phyloP scores from a whole-genome alignment of 208 protist genomes.

The Blechomonas ayalai region DNA sequence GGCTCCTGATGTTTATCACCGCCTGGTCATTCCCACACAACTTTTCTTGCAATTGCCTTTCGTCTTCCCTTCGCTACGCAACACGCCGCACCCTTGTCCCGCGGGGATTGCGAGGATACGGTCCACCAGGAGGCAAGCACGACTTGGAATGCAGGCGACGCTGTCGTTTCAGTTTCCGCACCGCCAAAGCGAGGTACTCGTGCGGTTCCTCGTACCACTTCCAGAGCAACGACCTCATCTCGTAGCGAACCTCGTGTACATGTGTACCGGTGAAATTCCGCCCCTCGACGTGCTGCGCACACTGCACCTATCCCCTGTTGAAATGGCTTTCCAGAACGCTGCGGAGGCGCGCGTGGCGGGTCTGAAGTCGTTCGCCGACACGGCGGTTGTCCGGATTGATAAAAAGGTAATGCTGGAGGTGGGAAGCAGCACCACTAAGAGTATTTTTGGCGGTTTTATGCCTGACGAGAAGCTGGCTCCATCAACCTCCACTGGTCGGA shows the following conservation, averaged over 20 bases:
- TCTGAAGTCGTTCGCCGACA: conserved; percentile 44
- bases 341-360: conserved; percentile 21
- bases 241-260: conserved; percentile 59
- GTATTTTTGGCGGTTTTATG: conserved; percentile 72
- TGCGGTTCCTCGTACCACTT: conserved; percentile 34
- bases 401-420: conserved; percentile 53
- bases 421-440: conserved; percentile 74
- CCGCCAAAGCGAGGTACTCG: conserved; percentile 17
- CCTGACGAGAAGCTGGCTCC: conserved; percentile 29
- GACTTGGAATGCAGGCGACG: conserved; percentile 44
- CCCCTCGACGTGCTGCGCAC: conserved; percentile 19
- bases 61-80: too few relatives aligned
- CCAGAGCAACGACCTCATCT: conserved; percentile 43
- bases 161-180: conserved; percentile 66
- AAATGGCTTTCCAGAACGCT: conserved; percentile 9
- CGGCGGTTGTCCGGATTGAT: conserved; percentile 58
- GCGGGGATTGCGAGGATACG: too few relatives aligned
- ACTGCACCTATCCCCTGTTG: conserved; percentile 7
- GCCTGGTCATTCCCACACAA: too few relatives aligned
- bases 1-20: too few relatives aligned
- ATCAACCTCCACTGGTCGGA: conserved; percentile 1
- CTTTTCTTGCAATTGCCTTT: too few relatives aligned
- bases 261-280: conserved; percentile 52
- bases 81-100: too few relatives aligned
- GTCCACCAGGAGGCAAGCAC: too few relatives aligned